Evolutionary conservation across 305 asterid species (phyloP).

Genomic region (Stenogyne calaminthoides): DNA sequence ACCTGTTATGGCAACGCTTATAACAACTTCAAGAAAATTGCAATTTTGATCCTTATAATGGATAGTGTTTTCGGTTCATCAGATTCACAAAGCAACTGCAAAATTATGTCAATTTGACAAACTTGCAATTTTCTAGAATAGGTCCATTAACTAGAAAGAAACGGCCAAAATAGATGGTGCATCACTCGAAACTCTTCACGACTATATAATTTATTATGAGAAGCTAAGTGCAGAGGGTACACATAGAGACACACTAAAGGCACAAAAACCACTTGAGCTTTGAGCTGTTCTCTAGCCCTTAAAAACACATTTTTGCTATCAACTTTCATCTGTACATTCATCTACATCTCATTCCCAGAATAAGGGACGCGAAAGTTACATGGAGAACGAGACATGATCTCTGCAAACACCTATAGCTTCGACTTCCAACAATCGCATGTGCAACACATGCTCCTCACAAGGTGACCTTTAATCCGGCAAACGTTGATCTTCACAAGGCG

Average conservation of each 20-base stretch:
- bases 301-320: slow-evolving; percentile 31
- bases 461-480: neutral
- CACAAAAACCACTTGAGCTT: slow-evolving; percentile 36
- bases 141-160: neutral
- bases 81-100: neutral
- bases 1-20: neutral
- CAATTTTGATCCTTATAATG: neutral
- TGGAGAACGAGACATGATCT: slow-evolving; percentile 20
- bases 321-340: slow-evolving; percentile 69
- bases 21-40: neutral
- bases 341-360: slow-evolving; percentile 39
- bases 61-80: neutral
- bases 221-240: slow-evolving; percentile 30
- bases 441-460: slow-evolving; percentile 10
- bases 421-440: slow-evolving; percentile 10
- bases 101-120: neutral
- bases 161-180: neutral
- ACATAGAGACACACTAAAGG: slow-evolving; percentile 22
- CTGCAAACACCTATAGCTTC: slow-evolving; percentile 29
- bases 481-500: neutral
- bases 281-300: slow-evolving; percentile 25
- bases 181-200: neutral
- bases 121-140: neutral
- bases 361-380: slow-evolving; percentile 28
- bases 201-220: slow-evolving; percentile 25